A percentile compares a stretch with the other conserved stretches of the same genome.
Conservation (phyloP, 2,329 filamentous ascomycete genomes). For the Aureobasidium lini region DNA sequence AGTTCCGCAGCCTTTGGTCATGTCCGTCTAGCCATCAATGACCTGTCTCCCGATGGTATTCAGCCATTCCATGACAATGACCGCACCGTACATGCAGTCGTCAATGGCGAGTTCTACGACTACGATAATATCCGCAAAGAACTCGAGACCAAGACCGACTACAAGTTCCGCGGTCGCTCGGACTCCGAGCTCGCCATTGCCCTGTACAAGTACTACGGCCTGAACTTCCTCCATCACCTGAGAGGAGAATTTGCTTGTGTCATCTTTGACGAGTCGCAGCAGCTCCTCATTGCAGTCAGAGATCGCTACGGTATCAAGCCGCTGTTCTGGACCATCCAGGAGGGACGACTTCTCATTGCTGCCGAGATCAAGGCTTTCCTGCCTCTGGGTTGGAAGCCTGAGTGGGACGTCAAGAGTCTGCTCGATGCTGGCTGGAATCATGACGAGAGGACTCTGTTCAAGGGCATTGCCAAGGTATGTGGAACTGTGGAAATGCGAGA, state of each 20-base stretch:
- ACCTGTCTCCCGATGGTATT: constrained; percentile 39
- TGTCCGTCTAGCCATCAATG: constrained; percentile 47
- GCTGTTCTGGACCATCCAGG: constrained; percentile 42
- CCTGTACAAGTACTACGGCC: constrained; percentile 44
- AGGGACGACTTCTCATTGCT: constrained; percentile 39
- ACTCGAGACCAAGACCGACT: constrained; percentile 29
- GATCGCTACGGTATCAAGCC: constrained; percentile 54
- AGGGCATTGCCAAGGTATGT: constrained; percentile 38
- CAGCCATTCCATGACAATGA: constrained; percentile 38
- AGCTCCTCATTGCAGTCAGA: constrained; percentile 41
- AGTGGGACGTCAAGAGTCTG: constrained; percentile 47
- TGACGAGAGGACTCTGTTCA: constrained; percentile 44
- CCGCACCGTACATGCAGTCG: constrained; percentile 45
- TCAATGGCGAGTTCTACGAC: constrained; percentile 55
- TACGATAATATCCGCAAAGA: constrained; percentile 38
- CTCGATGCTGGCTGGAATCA: constrained; percentile 37
- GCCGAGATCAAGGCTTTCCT: constrained; percentile 50
- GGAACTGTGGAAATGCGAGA: neutral
- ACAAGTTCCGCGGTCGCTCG: constrained; percentile 39
- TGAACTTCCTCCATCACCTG: constrained; percentile 39
- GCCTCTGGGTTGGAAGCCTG: constrained; percentile 43
- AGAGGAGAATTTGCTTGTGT: constrained; percentile 50
- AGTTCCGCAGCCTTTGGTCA: constrained; percentile 38
- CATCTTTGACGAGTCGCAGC: constrained; percentile 40
- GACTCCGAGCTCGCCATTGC: constrained; percentile 49